These are phyloP conservation scores for Excoecaria agallocha DNA, from an alignment of 345 rosid species.

Conservation along the genomic window DNA sequence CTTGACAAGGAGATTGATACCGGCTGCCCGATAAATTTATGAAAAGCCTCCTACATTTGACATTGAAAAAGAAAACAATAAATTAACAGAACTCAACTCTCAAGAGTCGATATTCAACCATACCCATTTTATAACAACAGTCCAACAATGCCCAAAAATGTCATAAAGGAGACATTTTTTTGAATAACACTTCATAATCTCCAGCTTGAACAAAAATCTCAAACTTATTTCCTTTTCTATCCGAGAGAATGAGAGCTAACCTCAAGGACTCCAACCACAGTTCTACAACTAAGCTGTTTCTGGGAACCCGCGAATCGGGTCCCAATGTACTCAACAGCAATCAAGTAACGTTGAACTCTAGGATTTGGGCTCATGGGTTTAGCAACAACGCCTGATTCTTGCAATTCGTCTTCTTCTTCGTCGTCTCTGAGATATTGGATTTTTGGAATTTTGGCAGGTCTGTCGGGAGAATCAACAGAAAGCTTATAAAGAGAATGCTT, in stretches of 20 bases:
- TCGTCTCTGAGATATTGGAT: not conserved
- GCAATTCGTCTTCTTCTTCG: slow-evolving; percentile 27
- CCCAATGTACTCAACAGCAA: slow-evolving; percentile 83
- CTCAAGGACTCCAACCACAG: slow-evolving; percentile 84
- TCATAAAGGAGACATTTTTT: not conserved
- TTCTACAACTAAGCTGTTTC: slow-evolving; percentile 63
- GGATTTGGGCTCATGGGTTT: slow-evolving; percentile 48
- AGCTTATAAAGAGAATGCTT: no score
- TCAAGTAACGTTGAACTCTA: slow-evolving; percentile 70
- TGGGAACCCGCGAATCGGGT: slow-evolving; percentile 88
- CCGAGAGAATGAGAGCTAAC: slow-evolving; percentile 23
- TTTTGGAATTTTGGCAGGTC: no score
- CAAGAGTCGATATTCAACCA: not conserved
- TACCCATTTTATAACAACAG: not conserved
- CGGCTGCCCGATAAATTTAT: slow-evolving; percentile 80
- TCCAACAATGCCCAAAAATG: not conserved
- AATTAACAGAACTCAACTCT: not conserved
- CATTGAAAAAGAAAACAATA: not conserved
- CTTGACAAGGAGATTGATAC: slow-evolving; percentile 75
- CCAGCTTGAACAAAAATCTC: not conserved
- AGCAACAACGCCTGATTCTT: slow-evolving; percentile 25
- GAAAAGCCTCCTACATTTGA: slow-evolving; percentile 68
- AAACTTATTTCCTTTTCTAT: no score
- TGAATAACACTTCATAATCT: not conserved
- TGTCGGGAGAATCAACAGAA: no score